These are phyloP conservation scores for Leccinum fallax DNA, from an alignment of 1,284 basidiomycete genomes.

Conservation along the genomic window DNA sequence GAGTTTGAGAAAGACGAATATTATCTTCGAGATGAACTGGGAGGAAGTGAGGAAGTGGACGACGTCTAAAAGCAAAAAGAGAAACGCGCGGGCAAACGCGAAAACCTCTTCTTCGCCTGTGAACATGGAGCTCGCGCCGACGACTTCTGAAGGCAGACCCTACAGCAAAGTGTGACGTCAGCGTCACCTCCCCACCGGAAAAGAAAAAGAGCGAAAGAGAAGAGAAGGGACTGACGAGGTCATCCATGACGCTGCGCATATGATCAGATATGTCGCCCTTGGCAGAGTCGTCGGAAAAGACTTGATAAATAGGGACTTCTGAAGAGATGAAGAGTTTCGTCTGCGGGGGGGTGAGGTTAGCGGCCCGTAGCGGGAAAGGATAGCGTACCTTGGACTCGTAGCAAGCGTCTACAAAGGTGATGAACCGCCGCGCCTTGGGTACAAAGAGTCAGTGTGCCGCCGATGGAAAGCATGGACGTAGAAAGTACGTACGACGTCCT, in stretches of 20 bases:
- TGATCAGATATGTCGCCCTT: constrained; percentile 65
- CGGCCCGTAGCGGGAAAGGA: background rate
- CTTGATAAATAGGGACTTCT: constrained; percentile 84
- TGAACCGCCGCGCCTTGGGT: constrained; percentile 85
- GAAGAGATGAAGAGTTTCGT: constrained; percentile 90
- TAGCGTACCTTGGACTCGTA: constrained; percentile 81
- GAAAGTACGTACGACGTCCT: constrained; percentile 69
- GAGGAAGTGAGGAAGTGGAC: constrained; percentile 14
- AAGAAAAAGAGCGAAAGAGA: background rate
- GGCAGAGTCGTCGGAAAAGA: constrained; percentile 78
- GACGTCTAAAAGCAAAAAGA: background rate
- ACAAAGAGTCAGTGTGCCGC: background rate
- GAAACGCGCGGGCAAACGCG: constrained; percentile 86
- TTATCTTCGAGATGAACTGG: constrained; percentile 62
- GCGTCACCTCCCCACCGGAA: background rate
- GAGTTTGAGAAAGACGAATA: constrained; percentile 59
- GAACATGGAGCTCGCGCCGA: constrained; percentile 86
- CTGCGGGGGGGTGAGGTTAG: constrained; percentile 37
- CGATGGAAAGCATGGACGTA: background rate
- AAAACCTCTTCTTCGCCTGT: constrained; percentile 94
- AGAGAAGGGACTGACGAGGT: constrained; percentile 56
- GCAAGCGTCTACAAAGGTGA: constrained; percentile 96
- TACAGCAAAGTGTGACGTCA: constrained; percentile 33
- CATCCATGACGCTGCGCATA: constrained; percentile 89
- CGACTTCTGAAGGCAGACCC: constrained; percentile 76